phyloP scores from a whole-genome alignment of 345 rosid species.

The Populus nigra region DNA sequence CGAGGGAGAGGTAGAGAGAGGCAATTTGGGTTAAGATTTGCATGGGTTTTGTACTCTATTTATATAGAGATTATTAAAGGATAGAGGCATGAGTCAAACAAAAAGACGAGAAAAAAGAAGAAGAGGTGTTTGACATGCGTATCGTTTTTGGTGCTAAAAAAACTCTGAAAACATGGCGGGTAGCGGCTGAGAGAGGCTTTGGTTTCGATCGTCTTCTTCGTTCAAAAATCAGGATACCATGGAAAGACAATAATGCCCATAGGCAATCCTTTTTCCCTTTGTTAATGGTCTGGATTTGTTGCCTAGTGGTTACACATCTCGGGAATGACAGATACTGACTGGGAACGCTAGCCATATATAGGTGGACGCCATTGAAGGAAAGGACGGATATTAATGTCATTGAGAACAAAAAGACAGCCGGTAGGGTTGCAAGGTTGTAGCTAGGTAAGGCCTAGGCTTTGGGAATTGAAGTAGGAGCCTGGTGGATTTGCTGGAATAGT shows the following conservation, averaged over 20 bases:
- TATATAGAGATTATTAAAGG: background rate
- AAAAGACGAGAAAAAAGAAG: conserved; percentile 2
- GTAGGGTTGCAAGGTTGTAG: conserved; percentile 40
- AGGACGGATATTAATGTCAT: conserved; percentile 24
- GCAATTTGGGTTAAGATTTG: background rate
- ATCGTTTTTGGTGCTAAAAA: conserved; percentile 67
- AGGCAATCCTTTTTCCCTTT: background rate
- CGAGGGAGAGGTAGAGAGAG: background rate
- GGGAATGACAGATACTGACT: conserved; percentile 49
- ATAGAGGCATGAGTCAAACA: background rate
- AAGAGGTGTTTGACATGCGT: conserved; percentile 68
- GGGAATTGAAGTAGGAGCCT: conserved; percentile 46
- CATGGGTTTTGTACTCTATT: background rate
- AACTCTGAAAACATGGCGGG: conserved; percentile 92
- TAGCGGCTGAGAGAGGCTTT: conserved; percentile 48
- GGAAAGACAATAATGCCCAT: conserved; percentile 21
- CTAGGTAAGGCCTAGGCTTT: conserved; percentile 44
- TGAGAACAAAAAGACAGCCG: conserved; percentile 23
- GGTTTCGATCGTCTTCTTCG: conserved; percentile 7
- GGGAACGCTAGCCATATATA: background rate
- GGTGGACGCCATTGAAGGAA: conserved; percentile 40
- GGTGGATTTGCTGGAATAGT: conserved; percentile 3
- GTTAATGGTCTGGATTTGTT: background rate
- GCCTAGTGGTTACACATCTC: conserved; percentile 24
- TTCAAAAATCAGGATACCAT: conserved; percentile 9